A percentile compares a stretch with the other conserved stretches of the same genome.
Evolutionary conservation across 208 protist species (phyloP).

Genomic region (Leishmania mexicana): DNA sequence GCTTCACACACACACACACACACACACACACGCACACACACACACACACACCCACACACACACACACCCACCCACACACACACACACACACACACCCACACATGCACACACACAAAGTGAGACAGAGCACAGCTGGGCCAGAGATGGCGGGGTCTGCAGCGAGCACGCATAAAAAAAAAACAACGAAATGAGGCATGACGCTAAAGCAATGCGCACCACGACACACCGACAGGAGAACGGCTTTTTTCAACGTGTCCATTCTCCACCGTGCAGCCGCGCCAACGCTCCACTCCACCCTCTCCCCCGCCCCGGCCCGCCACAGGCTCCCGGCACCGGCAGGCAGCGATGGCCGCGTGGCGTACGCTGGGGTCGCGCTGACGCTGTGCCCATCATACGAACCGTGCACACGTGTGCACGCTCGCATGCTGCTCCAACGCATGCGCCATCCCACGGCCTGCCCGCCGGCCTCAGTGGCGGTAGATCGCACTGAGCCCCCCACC

Average conservation of each 20-base stretch:
- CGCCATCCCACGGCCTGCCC: too few species aligned
- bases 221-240: background rate
- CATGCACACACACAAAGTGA: background rate
- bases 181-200: background rate
- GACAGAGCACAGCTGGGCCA: too few species aligned
- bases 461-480: too few species aligned
- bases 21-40: background rate
- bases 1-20: background rate
- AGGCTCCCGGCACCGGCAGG: too few species aligned
- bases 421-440: too few species aligned
- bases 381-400: too few species aligned
- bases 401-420: too few species aligned
- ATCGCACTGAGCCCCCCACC: too few species aligned
- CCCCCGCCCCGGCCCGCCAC: too few species aligned
- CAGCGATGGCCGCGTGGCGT: too few species aligned
- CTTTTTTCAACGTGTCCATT: background rate
- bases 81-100: background rate
- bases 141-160: background rate
- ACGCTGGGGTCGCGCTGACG: too few species aligned
- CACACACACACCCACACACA: background rate
- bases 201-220: background rate
- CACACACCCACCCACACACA: too few species aligned
- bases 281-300: background rate
- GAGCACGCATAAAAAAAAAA: background rate
- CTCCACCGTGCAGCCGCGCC: background rate